These are phyloP conservation scores for Candida piceae DNA, from an alignment of 805 yeast genomes.

Conservation along the genomic window DNA sequence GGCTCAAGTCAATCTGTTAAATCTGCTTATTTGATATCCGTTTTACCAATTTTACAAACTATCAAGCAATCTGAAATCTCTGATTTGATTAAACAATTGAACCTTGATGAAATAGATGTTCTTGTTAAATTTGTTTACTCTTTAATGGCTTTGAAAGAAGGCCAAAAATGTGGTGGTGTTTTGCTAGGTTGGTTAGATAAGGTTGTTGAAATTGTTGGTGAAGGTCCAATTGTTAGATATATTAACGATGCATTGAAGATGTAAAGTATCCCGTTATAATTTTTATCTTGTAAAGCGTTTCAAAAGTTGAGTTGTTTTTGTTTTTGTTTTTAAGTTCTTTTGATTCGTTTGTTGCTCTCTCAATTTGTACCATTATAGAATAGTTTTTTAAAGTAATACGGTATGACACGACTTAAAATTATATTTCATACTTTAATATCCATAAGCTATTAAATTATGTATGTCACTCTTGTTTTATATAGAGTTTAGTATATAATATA, in stretches of 20 bases:
- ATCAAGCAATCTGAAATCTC: slow-evolving; percentile 66
- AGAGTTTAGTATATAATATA: no score
- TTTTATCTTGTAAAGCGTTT: neutral
- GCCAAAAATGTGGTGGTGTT: slow-evolving; percentile 82
- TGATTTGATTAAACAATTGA: slow-evolving; percentile 52
- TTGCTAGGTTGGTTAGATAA: slow-evolving; percentile 90
- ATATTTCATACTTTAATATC: no score
- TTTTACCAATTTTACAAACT: slow-evolving; percentile 67
- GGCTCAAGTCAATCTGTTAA: slow-evolving; percentile 62
- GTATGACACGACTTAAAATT: no score
- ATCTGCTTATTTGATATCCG: slow-evolving; percentile 44
- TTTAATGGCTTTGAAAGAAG: slow-evolving; percentile 73
- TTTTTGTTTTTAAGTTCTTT: no score
- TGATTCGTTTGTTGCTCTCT: no score
- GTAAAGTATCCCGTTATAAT: neutral
- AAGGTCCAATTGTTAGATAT: slow-evolving; percentile 83
- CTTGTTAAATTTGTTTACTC: slow-evolving; percentile 81
- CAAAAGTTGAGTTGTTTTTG: neutral
- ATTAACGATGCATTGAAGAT: slow-evolving; percentile 54
- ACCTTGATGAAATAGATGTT: slow-evolving; percentile 63
- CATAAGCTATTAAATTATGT: no score
- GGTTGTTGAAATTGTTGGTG: slow-evolving; percentile 76
- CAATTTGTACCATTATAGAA: no score
- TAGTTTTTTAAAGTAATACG: no score
- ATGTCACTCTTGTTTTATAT: no score